Base-by-base conservation (phyloP, 768 basidiomycete genomes). In the Pisolithus tinctorius region DNA sequence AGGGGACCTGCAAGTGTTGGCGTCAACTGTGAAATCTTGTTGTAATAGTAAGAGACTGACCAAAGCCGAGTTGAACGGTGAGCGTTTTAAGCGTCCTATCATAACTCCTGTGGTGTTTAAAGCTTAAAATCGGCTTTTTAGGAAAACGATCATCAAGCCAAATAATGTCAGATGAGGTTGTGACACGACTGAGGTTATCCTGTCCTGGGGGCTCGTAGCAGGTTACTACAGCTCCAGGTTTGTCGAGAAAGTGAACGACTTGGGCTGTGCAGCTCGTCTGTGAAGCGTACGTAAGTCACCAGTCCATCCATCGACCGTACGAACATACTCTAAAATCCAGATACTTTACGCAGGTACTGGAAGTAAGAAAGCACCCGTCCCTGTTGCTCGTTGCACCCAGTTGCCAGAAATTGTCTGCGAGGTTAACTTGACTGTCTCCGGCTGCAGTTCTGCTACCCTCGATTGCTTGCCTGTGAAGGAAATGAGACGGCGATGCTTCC, bases 101-200 rank as follows among this genome's bases (percentile, higher is more conserved):
- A 45, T 68, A 74, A 36, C 74, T 70, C 17, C 87, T 73, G 45
- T 74, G 69, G 63, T 92, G 88, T 49, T 74, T 78, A 56, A 77
- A 77, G 4, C 76, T 78, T 8, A 91, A 56, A 4, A 90, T 60
- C 6, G 87, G 84, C 52, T 69, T 79, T 23, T 62, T 62, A n/a
- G 75, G 66, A 58, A 74, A 77, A 30, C 88, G 77, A 27, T 73
- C 68, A 59, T 92, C 88, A 27, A 90, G 62, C 88, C 88, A 91
- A 13, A 83, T 55, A 14, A 90, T 58, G 42, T 84, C 74, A 1
- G 69, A 71, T 1, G 86, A 90, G 1, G 86, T 80, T 29, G 74
- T 76, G 3, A 87, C 55, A 3, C 78, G 75, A 29, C 83, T 59
- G 37, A 83, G 63, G 42, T 76, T 61, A 52, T 79, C 74, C 5